Conservation (phyloP, 495 filamentous ascomycete species). For the Clohesyomyces aquaticus region DNA sequence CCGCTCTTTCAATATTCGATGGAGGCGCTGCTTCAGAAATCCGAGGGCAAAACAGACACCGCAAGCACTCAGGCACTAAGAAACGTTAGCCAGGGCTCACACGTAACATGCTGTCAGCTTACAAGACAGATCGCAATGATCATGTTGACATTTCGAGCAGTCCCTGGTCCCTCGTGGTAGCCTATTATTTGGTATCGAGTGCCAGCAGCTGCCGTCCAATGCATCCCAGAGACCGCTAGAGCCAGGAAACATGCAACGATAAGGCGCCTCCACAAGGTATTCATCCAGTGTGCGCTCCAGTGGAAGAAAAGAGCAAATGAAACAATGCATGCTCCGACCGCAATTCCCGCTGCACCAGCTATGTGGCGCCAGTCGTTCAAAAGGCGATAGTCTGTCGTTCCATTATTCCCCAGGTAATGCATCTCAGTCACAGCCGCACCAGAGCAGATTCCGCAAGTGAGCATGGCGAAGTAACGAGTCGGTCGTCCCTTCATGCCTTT, state of each 20-base stretch:
- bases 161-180: conserved; percentile 19
- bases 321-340: conserved; percentile 66
- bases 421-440: conserved; percentile 81
- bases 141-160: conserved; percentile 36
- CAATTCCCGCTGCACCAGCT: conserved; percentile 71
- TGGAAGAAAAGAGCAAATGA: conserved; percentile 79
- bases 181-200: conserved; percentile 62
- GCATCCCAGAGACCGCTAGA: conserved; percentile 80
- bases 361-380: conserved; percentile 61
- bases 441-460: conserved; percentile 66
- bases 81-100: background rate
- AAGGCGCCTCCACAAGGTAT: conserved; percentile 72
- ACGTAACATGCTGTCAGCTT: conserved; percentile 7
- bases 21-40: conserved; percentile 59
- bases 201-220: conserved; percentile 79
- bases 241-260: conserved; percentile 70
- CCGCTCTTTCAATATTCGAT: conserved; percentile 60
- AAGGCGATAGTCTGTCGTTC: conserved; percentile 76
- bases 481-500: conserved; percentile 51
- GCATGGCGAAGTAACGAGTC: conserved; percentile 31
- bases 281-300: conserved; percentile 75
- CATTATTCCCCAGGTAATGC: conserved; percentile 86
- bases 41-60: conserved; percentile 60
- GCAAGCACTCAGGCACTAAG: conserved; percentile 64
- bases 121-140: conserved; percentile 44